Evolutionary conservation across 75 land plant genomes (phyloP).

Genomic region (Selaginella tamariscina): DNA sequence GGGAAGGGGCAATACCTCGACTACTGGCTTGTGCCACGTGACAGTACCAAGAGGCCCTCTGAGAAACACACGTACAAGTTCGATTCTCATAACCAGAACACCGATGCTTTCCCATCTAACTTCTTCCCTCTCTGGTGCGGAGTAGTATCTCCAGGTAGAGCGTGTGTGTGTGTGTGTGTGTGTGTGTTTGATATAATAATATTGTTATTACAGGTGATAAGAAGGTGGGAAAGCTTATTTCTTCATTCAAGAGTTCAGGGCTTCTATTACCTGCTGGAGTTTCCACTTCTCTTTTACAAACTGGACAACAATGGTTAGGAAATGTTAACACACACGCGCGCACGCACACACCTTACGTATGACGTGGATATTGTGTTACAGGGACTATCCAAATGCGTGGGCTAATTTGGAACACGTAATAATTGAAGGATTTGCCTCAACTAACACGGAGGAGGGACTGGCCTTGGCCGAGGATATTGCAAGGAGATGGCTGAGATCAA

Average conservation of each 20-base stretch:
- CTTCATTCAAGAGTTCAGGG: constrained; percentile 61
- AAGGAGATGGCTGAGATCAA: constrained; percentile 68
- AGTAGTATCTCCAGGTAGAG: constrained; percentile 47
- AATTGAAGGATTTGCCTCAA: constrained; percentile 79
- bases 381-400: constrained; percentile 98
- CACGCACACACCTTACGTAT: no score
- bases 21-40: constrained; percentile 37
- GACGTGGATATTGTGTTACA: no score
- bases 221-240: constrained; percentile 31
- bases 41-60: constrained; percentile 10
- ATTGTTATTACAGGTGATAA: constrained; percentile 28
- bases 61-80: constrained; percentile 26
- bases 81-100: constrained; percentile 38
- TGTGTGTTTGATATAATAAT: no score
- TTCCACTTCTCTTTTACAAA: constrained; percentile 54
- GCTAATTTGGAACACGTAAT: constrained; percentile 80
- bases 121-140: constrained; percentile 68
- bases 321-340: no score
- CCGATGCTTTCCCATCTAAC: constrained; percentile 57
- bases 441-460: no score
- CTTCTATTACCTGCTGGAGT: no score
- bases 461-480: constrained; percentile 58
- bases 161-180: no score
- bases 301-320: constrained; percentile 83
- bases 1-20: constrained; percentile 77